Evolutionary conservation across 441 rosid species (phyloP).

Genomic region (Raphanus hybrid): DNA sequence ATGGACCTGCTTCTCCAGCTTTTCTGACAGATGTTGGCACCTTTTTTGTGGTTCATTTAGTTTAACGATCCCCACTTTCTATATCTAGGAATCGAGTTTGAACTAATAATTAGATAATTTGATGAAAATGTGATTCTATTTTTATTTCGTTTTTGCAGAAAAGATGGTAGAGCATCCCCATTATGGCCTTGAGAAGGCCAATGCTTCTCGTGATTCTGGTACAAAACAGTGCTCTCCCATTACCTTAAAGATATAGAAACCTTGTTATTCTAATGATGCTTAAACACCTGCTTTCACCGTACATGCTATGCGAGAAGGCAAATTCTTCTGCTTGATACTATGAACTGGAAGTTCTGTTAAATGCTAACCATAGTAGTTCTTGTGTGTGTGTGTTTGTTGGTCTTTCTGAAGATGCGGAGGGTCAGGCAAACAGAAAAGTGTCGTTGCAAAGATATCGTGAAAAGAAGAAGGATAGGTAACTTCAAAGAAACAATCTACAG

Average conservation of each 20-base stretch:
- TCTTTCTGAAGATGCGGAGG: slow-evolving; percentile 60
- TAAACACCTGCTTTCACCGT: slow-evolving; percentile 8
- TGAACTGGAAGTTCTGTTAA: not conserved
- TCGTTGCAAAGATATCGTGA: slow-evolving; percentile 77
- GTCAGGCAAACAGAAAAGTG: slow-evolving; percentile 67
- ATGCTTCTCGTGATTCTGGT: slow-evolving; percentile 56
- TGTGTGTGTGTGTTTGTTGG: slow-evolving; percentile 20
- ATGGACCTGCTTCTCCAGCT: slow-evolving; percentile 20
- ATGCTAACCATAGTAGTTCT: not conserved
- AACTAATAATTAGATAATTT: not conserved
- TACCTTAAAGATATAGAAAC: slow-evolving; percentile 10
- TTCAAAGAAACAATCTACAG: not conserved
- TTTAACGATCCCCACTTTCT: not conserved
- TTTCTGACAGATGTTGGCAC: not conserved
- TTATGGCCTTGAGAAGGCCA: slow-evolving; percentile 20
- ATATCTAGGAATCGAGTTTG: not conserved
- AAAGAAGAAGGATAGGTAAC: slow-evolving; percentile 67
- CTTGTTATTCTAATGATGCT: not conserved
- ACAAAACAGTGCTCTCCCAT: slow-evolving; percentile 9
- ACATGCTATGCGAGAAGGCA: not conserved
- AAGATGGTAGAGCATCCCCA: slow-evolving; percentile 52
- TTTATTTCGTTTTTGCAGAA: slow-evolving; percentile 47
- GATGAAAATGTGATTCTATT: slow-evolving; percentile 24
- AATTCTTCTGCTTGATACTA: not conserved
- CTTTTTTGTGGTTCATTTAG: slow-evolving; percentile 11